Percentiles rank a stretch among this genome's conserved stretches.
Conservation (phyloP, 495 filamentous ascomycete genomes). For the Niebla homalea region DNA sequence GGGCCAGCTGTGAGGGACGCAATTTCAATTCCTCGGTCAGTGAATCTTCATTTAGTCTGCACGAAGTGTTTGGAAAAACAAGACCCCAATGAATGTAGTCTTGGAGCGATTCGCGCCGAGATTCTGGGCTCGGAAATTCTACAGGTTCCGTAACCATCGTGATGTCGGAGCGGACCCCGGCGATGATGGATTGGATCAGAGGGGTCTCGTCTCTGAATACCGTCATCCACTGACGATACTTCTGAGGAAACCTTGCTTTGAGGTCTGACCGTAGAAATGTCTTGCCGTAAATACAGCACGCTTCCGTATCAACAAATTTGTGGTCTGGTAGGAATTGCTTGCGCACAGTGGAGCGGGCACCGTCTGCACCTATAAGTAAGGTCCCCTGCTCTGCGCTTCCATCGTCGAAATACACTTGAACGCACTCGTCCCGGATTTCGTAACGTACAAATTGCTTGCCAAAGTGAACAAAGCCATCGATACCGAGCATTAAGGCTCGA, state of each 20-base stretch:
- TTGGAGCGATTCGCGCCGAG: conserved; percentile 11
- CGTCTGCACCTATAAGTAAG: conserved; percentile 35
- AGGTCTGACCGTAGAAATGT: conserved; percentile 25
- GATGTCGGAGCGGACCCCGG: too few relatives aligned
- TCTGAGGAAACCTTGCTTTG: conserved; percentile 12
- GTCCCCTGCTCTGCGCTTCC: conserved; percentile 23
- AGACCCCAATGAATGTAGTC: conserved; percentile 32
- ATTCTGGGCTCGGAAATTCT: conserved; percentile 12
- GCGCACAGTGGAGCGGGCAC: conserved; percentile 26
- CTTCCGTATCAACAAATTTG: conserved; percentile 28
- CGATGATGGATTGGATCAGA: not conserved
- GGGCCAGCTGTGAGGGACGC: conserved; percentile 17
- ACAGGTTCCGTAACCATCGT: conserved; percentile 27
- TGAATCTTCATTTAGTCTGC: conserved; percentile 13
- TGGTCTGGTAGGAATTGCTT: conserved; percentile 30
- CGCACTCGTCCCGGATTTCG: conserved; percentile 17
- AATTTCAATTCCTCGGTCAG: conserved; percentile 12
- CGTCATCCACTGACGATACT: conserved; percentile 20
- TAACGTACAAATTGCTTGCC: conserved; percentile 29
- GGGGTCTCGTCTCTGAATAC: conserved; percentile 21
- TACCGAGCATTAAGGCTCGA: conserved; percentile 13
- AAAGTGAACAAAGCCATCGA: conserved; percentile 29
- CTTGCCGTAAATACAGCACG: conserved; percentile 31
- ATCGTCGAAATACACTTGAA: conserved; percentile 27
- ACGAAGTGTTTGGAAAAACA: conserved; percentile 14